Evolutionary conservation across 805 yeast species (phyloP).

Genomic region (Candida boidinii): DNA sequence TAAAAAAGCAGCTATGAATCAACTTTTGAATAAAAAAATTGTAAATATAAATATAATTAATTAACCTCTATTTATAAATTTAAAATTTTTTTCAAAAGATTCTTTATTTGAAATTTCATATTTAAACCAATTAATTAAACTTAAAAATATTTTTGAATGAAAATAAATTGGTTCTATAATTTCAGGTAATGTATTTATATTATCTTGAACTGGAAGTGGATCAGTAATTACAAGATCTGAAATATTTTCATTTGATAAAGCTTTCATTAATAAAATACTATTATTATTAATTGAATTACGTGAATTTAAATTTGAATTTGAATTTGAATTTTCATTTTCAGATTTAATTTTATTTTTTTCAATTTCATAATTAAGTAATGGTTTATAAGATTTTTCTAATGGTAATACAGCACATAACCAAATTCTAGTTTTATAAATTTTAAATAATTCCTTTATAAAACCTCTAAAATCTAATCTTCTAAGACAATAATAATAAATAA

Average conservation of each 20-base stretch:
- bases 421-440: conserved; percentile 69
- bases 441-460: conserved; percentile 63
- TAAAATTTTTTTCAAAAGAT: conserved; percentile 18
- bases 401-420: conserved; percentile 72
- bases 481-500: conserved; percentile 57
- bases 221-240: conserved; percentile 17
- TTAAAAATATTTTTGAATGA: conserved; percentile 41
- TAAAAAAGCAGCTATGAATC: too few species aligned
- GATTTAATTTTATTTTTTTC: conserved; percentile 12
- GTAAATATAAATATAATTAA: too few species aligned
- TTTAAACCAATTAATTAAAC: conserved; percentile 35
- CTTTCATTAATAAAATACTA: too few species aligned
- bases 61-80: conserved; percentile 11
- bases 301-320: too few species aligned
- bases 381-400: conserved; percentile 23
- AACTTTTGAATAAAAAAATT: too few species aligned
- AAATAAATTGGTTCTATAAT: conserved; percentile 35
- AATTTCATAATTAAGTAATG: conserved; percentile 21
- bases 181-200: conserved; percentile 28
- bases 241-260: background rate
- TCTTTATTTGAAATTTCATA: conserved; percentile 26
- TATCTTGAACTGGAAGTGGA: conserved; percentile 27
- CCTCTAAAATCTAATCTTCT: conserved; percentile 69
- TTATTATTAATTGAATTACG: too few species aligned
- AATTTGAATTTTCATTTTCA: conserved; percentile 1